phyloP scores from a whole-genome alignment of 805 yeast genomes.

The Saccharomycopsis sp. region DNA sequence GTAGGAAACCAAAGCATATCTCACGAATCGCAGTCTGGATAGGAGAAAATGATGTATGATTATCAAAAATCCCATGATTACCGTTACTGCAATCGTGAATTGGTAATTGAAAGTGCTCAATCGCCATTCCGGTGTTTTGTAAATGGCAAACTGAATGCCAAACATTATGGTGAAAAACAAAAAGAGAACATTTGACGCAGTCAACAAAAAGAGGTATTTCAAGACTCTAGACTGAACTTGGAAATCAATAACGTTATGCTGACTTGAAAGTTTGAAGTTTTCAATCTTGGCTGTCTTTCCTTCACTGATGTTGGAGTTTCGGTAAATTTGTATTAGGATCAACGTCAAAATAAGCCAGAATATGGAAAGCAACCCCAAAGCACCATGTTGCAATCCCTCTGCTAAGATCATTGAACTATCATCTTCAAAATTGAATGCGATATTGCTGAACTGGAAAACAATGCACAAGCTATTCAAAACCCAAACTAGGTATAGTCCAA shows the following conservation, averaged over 20 bases:
- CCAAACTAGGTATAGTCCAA: constrained; percentile 9
- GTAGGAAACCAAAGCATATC: constrained; percentile 2
- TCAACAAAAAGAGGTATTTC: constrained; percentile 1
- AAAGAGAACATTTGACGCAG: constrained; percentile 5
- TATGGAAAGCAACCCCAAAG: constrained; percentile 4
- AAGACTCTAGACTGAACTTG: neutral
- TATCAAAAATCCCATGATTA: no score
- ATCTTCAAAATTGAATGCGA: neutral
- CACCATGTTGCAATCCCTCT: constrained; percentile 5
- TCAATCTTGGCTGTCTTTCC: constrained; percentile 9
- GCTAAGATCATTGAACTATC: neutral
- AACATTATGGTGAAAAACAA: constrained; percentile 5
- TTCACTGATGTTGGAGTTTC: constrained; percentile 9
- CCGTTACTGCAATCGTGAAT: no score
- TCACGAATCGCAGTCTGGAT: no score
- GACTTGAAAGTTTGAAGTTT: neutral
- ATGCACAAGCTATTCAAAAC: constrained; percentile 3
- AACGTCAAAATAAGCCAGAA: constrained; percentile 1
- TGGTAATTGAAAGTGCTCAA: no score
- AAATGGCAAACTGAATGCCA: constrained; percentile 9
- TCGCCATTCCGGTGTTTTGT: constrained; percentile 1
- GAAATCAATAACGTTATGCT: constrained; percentile 8
- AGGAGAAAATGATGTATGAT: no score
- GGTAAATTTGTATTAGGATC: constrained; percentile 5
- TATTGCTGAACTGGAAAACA: constrained; percentile 10